Evolutionary conservation across 2,329 filamentous ascomycete genomes (phyloP).

Genomic region (Paecilomyces sp.): DNA sequence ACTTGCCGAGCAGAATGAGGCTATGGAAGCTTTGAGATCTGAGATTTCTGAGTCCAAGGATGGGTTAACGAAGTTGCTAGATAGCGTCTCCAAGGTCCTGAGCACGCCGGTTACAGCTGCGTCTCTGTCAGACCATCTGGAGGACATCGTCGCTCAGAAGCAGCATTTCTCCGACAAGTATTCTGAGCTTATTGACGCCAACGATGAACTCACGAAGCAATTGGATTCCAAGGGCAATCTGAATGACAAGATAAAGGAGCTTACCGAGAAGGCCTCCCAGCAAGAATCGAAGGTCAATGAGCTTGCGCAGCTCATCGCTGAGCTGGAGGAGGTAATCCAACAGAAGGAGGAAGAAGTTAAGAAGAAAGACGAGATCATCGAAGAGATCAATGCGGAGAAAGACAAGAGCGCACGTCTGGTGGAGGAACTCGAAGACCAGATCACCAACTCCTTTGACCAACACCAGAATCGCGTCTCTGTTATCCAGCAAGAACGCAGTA

Average conservation of each 20-base stretch:
- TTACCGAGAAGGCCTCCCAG: constrained; percentile 29
- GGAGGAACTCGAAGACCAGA: constrained; percentile 93
- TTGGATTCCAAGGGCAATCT: constrained; percentile 29
- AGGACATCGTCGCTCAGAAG: constrained; percentile 41
- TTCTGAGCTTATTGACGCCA: constrained; percentile 31
- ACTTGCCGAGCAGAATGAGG: constrained; percentile 47
- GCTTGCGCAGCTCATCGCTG: constrained; percentile 43
- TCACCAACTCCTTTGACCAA: constrained; percentile 91
- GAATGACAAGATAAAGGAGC: constrained; percentile 27
- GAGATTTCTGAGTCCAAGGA: constrained; percentile 61
- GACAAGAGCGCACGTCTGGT: constrained; percentile 88
- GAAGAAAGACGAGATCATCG: constrained; percentile 40
- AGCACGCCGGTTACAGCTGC: constrained; percentile 48
- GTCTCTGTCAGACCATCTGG: constrained; percentile 56
- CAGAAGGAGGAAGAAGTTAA: constrained; percentile 38
- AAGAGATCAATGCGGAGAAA: constrained; percentile 57
- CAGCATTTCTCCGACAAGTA: constrained; percentile 36
- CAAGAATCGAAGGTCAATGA: constrained; percentile 52
- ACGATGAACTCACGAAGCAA: constrained; percentile 32
- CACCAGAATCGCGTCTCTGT: constrained; percentile 87
- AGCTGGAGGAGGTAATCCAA: constrained; percentile 37
- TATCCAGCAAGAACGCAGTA: constrained; percentile 65
- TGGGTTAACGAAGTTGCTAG: constrained; percentile 57
- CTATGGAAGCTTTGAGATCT: constrained; percentile 52
- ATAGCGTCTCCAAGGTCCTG: constrained; percentile 45